Evolutionary conservation across 805 yeast genomes (phyloP).

Genomic region (Wickerhamomyces bisporus): DNA sequence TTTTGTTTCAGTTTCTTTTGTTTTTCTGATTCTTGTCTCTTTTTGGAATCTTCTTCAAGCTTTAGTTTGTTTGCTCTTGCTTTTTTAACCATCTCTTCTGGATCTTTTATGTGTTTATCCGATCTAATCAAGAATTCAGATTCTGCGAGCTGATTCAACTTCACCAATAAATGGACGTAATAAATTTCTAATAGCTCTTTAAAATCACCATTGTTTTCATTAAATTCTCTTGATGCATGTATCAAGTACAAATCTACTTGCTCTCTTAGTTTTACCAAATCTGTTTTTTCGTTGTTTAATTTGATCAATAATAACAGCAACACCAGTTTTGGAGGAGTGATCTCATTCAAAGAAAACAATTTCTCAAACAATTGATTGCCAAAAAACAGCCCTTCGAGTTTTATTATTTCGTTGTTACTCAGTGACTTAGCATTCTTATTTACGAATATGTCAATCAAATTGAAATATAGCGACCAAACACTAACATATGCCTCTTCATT

Average conservation of each 20-base stretch:
- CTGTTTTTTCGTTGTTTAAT: slow-evolving; percentile 15
- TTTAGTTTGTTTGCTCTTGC: slow-evolving; percentile 7
- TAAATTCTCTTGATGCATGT: slow-evolving; percentile 5
- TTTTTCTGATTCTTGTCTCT: slow-evolving; percentile 7
- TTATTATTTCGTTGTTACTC: slow-evolving; percentile 1
- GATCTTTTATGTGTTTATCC: slow-evolving; percentile 13
- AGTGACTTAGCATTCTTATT: slow-evolving; percentile 9
- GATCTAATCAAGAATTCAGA: slow-evolving; percentile 16
- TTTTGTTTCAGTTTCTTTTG: slow-evolving; percentile 4
- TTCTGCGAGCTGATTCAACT: slow-evolving; percentile 17
- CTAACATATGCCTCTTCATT: slow-evolving; percentile 12
- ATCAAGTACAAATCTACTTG: slow-evolving; percentile 20
- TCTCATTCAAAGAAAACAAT: slow-evolving; percentile 7
- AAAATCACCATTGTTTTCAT: slow-evolving; percentile 4
- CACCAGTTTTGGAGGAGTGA: slow-evolving; percentile 19
- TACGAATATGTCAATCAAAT: slow-evolving; percentile 21
- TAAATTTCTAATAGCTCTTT: slow-evolving; percentile 20
- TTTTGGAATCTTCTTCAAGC: slow-evolving; percentile 7
- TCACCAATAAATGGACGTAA: slow-evolving; percentile 17
- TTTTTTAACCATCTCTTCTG: slow-evolving; percentile 11
- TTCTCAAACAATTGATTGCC: slow-evolving; percentile 13
- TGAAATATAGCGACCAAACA: slow-evolving; percentile 23
- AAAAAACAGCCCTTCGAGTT: slow-evolving; percentile 4
- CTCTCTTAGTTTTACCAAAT: slow-evolving; percentile 13
- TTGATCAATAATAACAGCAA: slow-evolving; percentile 18